Evolutionary conservation across 208 protist species (phyloP), one percentile per base, ranked within the genome.

Genomic region (Herpetomonas tarakana): DNA sequence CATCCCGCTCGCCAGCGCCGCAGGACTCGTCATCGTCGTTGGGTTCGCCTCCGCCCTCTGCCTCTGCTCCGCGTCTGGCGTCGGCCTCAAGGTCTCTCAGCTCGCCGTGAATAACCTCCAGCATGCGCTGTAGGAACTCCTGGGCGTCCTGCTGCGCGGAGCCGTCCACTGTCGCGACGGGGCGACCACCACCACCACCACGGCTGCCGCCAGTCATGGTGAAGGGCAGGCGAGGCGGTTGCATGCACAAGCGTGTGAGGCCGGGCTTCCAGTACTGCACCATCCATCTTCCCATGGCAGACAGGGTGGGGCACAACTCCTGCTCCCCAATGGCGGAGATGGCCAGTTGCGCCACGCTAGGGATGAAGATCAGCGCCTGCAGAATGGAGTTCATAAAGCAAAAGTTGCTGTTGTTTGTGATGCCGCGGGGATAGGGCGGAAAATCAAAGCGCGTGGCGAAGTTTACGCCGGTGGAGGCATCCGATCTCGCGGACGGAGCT

Each of bases 321-420:
- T 38, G 47, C 24, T 81, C 71, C 26, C 55, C 55, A 7, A 70
- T 63, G 6, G 62, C 71, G 2, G 81, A 83, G 0, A 88, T 62
- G 0, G 75, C 52, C 16, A 92, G 60, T 52, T 94, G 88, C 25
- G 83, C 83, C 52, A 94, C 83, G 0, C 84, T 56, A 1, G 88
- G 83, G 3, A 74, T 72, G 49, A 88, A 91, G 11, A 83, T 44
- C 2, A 92, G 61, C 0, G 62, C 68, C 47, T 94, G 88, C 60
- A 91, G 41, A 4, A 91, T 73, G 1, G 85, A 74, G 66, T 92
- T 92, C 62, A 94, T 92, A 61, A 90, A 94, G 68, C 88, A 94
- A 53, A 74, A 91, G 62, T 94, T 90, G 55, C 68, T 79, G 58
- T 62, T 87, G 52, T 94, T 94, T 11, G 82, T 26, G 16, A 94